Conservation (phyloP, 1,284 basidiomycete genomes). For the Coniophora puteana region DNA sequence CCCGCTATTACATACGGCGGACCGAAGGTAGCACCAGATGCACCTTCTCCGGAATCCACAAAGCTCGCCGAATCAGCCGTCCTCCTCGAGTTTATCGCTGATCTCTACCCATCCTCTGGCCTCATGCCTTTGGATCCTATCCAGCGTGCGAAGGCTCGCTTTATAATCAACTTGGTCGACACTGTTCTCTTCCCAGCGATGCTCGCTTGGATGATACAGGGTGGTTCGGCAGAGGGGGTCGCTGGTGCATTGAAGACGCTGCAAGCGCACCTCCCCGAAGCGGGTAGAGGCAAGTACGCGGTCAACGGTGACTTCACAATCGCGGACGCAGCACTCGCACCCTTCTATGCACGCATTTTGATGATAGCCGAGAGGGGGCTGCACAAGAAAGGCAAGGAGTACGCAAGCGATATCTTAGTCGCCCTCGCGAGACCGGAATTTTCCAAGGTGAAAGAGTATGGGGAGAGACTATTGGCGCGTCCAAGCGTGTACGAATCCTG, state of each 20-base stretch:
- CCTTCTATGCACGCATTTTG: conserved; percentile 49
- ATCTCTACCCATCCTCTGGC: no score
- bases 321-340: no score
- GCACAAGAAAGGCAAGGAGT: no score
- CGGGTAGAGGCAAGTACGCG: conserved; percentile 21
- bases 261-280: conserved; percentile 9
- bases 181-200: conserved; percentile 16
- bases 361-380: no score
- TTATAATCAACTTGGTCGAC: conserved; percentile 51
- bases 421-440: no score
- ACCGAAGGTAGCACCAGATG: conserved; percentile 40
- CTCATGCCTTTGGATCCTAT: conserved; percentile 54
- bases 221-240: conserved; percentile 10
- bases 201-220: conserved; percentile 5
- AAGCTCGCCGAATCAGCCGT: conserved; percentile 61
- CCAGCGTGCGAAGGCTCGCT: conserved; percentile 49
- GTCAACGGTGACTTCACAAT: conserved; percentile 36
- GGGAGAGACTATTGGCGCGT: no score
- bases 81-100: conserved; percentile 57
- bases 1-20: no score
- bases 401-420: no score
- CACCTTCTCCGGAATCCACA: conserved; percentile 49
- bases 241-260: conserved; percentile 10
- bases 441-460: no score
- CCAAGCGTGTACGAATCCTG: no score